These are phyloP conservation scores for Aspergillus leporis DNA, from an alignment of 495 filamentous ascomycete genomes.

Conservation along the genomic window DNA sequence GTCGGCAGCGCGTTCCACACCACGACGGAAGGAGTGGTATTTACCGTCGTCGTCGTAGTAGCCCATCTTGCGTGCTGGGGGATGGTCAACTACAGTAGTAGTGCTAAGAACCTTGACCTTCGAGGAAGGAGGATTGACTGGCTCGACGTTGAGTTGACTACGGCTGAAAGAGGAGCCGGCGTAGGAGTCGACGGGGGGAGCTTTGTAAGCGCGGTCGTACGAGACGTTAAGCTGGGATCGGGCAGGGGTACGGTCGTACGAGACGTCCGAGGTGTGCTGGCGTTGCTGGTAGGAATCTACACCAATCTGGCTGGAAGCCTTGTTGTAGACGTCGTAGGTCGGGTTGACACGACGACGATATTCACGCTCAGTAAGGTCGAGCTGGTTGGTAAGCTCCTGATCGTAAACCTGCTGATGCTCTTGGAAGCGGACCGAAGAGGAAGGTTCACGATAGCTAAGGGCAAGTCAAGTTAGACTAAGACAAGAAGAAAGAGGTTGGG, in stretches of 20 bases:
- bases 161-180: conserved; percentile 29
- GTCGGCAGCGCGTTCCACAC: conserved; percentile 81
- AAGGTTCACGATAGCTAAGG: conserved; percentile 54
- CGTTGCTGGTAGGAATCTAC: conserved; percentile 30
- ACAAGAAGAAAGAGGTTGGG: conserved; percentile 26
- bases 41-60: conserved; percentile 99
- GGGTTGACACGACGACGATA: conserved; percentile 79
- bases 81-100: conserved; percentile 50
- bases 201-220: conserved; percentile 28
- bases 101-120: conserved; percentile 34
- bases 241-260: conserved; percentile 9
- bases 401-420: conserved; percentile 51
- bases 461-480: conserved; percentile 36
- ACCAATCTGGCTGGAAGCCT: conserved; percentile 43
- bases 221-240: conserved; percentile 12
- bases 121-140: conserved; percentile 43
- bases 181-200: conserved; percentile 31
- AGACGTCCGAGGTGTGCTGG: conserved; percentile 20
- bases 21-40: conserved; percentile 91
- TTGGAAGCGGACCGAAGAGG: conserved; percentile 53
- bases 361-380: conserved; percentile 84
- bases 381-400: conserved; percentile 53
- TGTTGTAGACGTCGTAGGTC: conserved; percentile 63
- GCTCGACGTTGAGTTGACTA: conserved; percentile 50
- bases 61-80: conserved; percentile 77